Base-by-base conservation (phyloP, 2,329 filamentous ascomycete genomes). In the Pseudovirgaria hyperparasitica region DNA sequence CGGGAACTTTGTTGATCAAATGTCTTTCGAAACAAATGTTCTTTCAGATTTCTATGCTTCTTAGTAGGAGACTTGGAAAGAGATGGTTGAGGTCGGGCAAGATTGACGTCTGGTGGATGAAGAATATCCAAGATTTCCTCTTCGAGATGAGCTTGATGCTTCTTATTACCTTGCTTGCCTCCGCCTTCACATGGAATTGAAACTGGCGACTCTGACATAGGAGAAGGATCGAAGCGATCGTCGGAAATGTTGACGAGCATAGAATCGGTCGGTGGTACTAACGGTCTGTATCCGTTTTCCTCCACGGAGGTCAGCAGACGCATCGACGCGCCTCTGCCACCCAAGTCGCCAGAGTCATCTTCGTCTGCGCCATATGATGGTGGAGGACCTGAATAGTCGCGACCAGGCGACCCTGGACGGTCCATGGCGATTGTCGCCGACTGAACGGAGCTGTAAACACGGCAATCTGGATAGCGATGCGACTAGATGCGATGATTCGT, bases 281-380 rank as follows among this genome's bases (percentile, higher is more conserved):
- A 54, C 57, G 50, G 45, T 41, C 51, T 48, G 40, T 59, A 58
- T 38, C 46, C 47, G 35, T 42, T 45, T 25, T 60, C 55, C 28
- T 63, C 58, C 21, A 43, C 48, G 36, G 56, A 55, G 36, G 60
- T 62, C 50, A 66, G 52, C 43, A 65, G 49, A 32, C 62, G 58
- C 61, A 66, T 63, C 23, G 57, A 60, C 29, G 59, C 52, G 30
- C 55, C 55, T 42, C 54, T 49, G 39, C 52, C 53, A 30, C 27
- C 20, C 11, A 40, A 37, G 25, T 46, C 40, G 18, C 42, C 45
- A 17, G 48, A 45, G 26, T 54, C 49, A 23, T 54, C 49, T 22
- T 63, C 57, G 34, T 58, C 54, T 29, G 41, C 43, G 10, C 32
- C 28, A 5, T 38, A 33, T 38, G 64, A 65, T 39, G 54, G 49